Percentiles rank a stretch among this genome's conserved stretches.
Evolutionary conservation across 768 basidiomycete genomes (phyloP).

Genomic region (Phlebiopsis flavidoalba): DNA sequence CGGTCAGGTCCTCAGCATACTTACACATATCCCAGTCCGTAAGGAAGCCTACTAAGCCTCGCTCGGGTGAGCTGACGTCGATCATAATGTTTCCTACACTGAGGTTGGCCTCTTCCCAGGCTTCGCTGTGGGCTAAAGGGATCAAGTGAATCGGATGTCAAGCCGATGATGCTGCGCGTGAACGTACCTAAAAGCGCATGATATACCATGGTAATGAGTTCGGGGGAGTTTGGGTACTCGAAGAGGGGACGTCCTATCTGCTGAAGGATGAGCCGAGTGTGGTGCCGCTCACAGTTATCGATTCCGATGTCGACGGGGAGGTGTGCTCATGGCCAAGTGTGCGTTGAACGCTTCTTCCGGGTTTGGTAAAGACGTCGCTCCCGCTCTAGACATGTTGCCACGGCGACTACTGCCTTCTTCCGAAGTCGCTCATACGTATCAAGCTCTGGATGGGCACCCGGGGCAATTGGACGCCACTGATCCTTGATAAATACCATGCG

Average conservation of each 20-base stretch:
- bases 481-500: slow-evolving; percentile 13
- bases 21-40: slow-evolving; percentile 13
- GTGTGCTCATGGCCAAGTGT: neutral
- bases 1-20: slow-evolving; percentile 1
- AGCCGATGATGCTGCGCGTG: neutral
- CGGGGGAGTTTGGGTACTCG: neutral
- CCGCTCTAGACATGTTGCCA: slow-evolving; percentile 1
- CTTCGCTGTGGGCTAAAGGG: neutral
- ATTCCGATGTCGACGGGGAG: neutral
- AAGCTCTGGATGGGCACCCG: neutral
- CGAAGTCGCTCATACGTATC: neutral
- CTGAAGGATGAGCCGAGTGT: neutral
- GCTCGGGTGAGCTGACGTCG: neutral
- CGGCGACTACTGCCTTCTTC: neutral
- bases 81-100: slow-evolving; percentile 6
- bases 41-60: neutral
- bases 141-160: neutral
- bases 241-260: neutral
- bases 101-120: slow-evolving; percentile 5
- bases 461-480: slow-evolving; percentile 5
- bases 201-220: neutral
- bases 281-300: neutral
- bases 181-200: neutral
- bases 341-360: neutral
- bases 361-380: neutral